A percentile compares a stretch with the other conserved stretches of the same genome.
phyloP scores from a whole-genome alignment of 768 basidiomycete species.

The Suillus fuscotomentosus region DNA sequence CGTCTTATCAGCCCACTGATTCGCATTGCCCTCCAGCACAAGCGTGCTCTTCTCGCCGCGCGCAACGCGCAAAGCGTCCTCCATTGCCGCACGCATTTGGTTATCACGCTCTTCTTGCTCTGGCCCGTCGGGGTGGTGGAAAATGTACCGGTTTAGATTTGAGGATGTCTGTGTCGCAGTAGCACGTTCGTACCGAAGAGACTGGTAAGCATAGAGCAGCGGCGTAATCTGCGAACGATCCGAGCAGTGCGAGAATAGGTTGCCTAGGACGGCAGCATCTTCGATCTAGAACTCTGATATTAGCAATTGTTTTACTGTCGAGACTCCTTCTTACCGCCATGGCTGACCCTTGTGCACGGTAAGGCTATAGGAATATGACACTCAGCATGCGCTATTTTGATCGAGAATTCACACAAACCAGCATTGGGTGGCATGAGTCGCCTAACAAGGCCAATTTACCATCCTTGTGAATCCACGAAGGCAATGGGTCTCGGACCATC shows the following conservation, averaged over 20 bases:
- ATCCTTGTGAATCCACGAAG: slow-evolving; percentile 46
- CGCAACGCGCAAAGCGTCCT: slow-evolving; percentile 29
- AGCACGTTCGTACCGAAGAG: slow-evolving; percentile 49
- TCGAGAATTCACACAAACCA: slow-evolving; percentile 24
- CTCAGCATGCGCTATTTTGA: background rate
- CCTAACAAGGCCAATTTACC: slow-evolving; percentile 47
- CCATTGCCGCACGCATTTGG: slow-evolving; percentile 52
- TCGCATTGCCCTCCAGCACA: slow-evolving; percentile 36
- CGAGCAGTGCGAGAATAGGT: slow-evolving; percentile 48
- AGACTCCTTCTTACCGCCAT: slow-evolving; percentile 41
- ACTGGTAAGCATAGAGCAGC: slow-evolving; percentile 53
- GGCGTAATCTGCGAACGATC: slow-evolving; percentile 40
- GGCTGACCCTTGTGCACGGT: slow-evolving; percentile 54
- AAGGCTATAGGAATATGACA: slow-evolving; percentile 33
- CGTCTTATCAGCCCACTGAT: slow-evolving; percentile 58
- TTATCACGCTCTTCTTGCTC: slow-evolving; percentile 51
- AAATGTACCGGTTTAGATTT: slow-evolving; percentile 49
- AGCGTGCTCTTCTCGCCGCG: slow-evolving; percentile 14
- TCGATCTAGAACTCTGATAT: slow-evolving; percentile 28
- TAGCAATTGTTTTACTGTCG: background rate
- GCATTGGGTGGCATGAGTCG: slow-evolving; percentile 59
- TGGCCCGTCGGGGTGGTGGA: slow-evolving; percentile 56
- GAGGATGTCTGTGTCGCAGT: slow-evolving; percentile 50
- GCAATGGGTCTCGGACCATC: slow-evolving; percentile 47
- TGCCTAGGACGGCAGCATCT: slow-evolving; percentile 41